Base-by-base conservation (phyloP, 768 basidiomycete species). In the Naganishia antarctica region DNA sequence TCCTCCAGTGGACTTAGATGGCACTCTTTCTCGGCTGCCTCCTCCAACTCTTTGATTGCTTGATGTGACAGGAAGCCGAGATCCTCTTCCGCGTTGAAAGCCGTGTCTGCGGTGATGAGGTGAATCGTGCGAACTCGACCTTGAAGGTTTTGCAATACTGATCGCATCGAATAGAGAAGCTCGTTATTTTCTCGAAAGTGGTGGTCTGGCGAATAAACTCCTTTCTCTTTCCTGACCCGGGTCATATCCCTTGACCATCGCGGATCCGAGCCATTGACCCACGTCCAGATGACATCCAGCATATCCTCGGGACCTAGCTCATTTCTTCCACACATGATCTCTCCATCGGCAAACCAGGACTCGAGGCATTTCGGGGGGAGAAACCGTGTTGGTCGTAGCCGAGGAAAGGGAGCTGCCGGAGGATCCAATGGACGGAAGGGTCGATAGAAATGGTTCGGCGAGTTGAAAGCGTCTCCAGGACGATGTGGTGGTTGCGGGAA, bases 141-240 rank as follows among this genome's bases (percentile, higher is more conserved):
- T 0, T 73, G 73, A 29, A 76, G 59, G 41, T 73, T 66, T 18
- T 68, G 66, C 13, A 76, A 50, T 21, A 76, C 71, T 1, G 73
- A 74, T 45, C 73, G 68, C 70, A 76, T 73, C 26, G 75, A 76
- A 57, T 73, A 68, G 13, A 70, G 66, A 23, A 74, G 64, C 57
- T 76, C 75, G 66, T 74, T 70, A 61, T 74, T 71, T 50, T 76
- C 73, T 72, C 75, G 46, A 62, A 73, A 76, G 45, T 76, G 75
- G 60, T 72, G 70, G 28, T 70, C 70, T 8, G 75, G 75, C 0
- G 75, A 73, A 29, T 65, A 70, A 21, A 76, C 68, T 21, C 67
- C 67, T 28, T 66, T 68, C 29, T 66, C 49, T 2, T 44, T 51
- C 9, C 71, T 46, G 40, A 64, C 64, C 31, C 65, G 44, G 8